Conservation (phyloP, 2,329 filamentous ascomycete species). For the Sporothrix phasma region DNA sequence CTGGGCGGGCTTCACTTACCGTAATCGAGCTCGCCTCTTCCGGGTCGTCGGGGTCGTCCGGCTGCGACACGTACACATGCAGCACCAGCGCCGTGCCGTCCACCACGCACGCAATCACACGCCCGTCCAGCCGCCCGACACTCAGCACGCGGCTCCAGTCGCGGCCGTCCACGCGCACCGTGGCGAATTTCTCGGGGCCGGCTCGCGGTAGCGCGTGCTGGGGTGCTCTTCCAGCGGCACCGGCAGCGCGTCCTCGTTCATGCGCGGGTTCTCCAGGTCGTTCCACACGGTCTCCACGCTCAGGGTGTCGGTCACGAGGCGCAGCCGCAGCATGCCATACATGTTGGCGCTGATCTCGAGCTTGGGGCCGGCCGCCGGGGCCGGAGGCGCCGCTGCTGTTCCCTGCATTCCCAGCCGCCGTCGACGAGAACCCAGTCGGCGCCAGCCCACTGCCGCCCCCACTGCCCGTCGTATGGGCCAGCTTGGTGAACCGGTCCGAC, state of each 20-base stretch:
- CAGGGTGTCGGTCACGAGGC: constrained; percentile 72
- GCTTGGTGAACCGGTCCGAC: constrained; percentile 87
- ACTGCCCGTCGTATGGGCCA: constrained; percentile 47
- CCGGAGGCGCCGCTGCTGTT: background rate
- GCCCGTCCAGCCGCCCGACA: constrained; percentile 77
- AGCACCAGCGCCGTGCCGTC: constrained; percentile 72
- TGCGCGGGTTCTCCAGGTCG: constrained; percentile 73
- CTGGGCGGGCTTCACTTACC: no score
- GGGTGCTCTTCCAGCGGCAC: constrained; percentile 70
- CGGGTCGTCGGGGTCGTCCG: constrained; percentile 45
- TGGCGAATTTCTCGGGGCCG: constrained; percentile 77
- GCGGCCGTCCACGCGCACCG: constrained; percentile 79
- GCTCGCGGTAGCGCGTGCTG: constrained; percentile 67
- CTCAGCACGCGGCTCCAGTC: constrained; percentile 95
- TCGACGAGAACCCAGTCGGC: background rate
- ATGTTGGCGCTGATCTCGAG: constrained; percentile 88
- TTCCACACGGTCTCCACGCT: constrained; percentile 81
- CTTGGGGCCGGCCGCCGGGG: constrained; percentile 40
- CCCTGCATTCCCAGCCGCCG: constrained; percentile 3
- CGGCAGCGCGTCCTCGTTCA: constrained; percentile 68
- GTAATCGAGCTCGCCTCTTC: constrained; percentile 67
- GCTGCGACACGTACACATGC: constrained; percentile 69
- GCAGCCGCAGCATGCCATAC: constrained; percentile 75
- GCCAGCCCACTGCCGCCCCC: constrained; percentile 18
- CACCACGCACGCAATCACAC: constrained; percentile 86